Conservation (phyloP, 495 filamentous ascomycete species). For the Penicillium nucicola region DNA sequence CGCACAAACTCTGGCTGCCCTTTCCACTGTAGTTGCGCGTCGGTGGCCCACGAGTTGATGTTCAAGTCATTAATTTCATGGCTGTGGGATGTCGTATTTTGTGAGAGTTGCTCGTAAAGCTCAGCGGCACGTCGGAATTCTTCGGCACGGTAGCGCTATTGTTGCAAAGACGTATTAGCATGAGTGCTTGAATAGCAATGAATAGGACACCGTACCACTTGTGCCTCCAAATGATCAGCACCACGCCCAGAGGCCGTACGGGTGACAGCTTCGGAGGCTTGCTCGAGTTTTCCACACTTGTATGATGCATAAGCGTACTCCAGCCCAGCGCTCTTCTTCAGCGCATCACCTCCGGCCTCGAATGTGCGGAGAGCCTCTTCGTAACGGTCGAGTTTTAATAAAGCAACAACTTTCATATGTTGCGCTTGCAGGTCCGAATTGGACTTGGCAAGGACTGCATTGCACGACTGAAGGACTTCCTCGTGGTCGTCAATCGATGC, state of each 20-base stretch:
- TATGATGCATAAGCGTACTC: slow-evolving; percentile 93
- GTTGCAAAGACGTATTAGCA: slow-evolving; percentile 4
- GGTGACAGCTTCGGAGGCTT: slow-evolving; percentile 61
- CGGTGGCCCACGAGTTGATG: slow-evolving; percentile 78
- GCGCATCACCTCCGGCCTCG: slow-evolving; percentile 62
- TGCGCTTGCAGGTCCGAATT: slow-evolving; percentile 65
- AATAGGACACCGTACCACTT: slow-evolving; percentile 59
- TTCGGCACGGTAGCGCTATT: slow-evolving; percentile 75
- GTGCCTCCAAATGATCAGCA: slow-evolving; percentile 79
- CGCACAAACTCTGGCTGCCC: slow-evolving; percentile 53
- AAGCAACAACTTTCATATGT: slow-evolving; percentile 76
- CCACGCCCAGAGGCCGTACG: slow-evolving; percentile 53
- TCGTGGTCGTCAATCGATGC: slow-evolving; percentile 72
- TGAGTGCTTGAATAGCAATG: slow-evolving; percentile 1
- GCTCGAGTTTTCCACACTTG: slow-evolving; percentile 71
- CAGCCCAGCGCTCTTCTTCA: slow-evolving; percentile 64
- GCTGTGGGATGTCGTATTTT: slow-evolving; percentile 40
- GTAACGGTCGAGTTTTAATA: slow-evolving; percentile 91
- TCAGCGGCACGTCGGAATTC: slow-evolving; percentile 69
- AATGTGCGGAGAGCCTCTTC: slow-evolving; percentile 81
- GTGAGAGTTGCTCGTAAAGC: slow-evolving; percentile 63
- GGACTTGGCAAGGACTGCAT: slow-evolving; percentile 61
- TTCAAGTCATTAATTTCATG: slow-evolving; percentile 81
- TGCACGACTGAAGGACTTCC: slow-evolving; percentile 66
- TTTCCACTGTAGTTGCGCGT: slow-evolving; percentile 86